phyloP scores from a whole-genome alignment of 305 asterid genomes.

The Solanum hybrid region DNA sequence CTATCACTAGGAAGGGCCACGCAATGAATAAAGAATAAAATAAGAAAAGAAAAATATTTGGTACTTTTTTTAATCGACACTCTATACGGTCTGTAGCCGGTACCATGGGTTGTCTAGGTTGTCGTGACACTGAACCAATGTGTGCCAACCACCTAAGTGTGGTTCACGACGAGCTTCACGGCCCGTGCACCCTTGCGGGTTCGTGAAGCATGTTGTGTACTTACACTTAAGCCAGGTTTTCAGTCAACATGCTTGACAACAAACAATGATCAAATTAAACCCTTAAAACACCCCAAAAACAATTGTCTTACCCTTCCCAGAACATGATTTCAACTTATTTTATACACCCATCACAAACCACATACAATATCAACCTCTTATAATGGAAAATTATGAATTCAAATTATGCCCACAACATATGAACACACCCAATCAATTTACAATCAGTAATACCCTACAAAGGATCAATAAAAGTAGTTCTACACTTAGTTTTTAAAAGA shows the following conservation, averaged over 20 bases:
- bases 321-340: background rate
- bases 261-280: background rate
- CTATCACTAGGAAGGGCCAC: background rate
- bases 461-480: background rate
- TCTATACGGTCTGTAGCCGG: background rate
- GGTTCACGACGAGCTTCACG: background rate
- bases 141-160: background rate
- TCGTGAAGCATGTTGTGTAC: background rate
- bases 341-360: background rate
- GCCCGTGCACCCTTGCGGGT: background rate
- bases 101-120: background rate
- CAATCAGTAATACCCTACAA: background rate
- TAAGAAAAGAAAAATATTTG: background rate
- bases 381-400: too few relatives aligned
- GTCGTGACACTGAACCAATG: background rate
- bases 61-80: background rate
- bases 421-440: background rate
- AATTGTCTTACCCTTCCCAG: background rate
- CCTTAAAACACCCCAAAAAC: background rate
- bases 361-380: background rate
- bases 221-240: background rate
- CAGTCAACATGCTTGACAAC: background rate
- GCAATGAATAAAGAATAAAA: background rate
- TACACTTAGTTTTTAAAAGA: background rate
- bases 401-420: background rate